Base-by-base conservation (phyloP, 805 yeast genomes). In the Jamesozyma lodderae region DNA sequence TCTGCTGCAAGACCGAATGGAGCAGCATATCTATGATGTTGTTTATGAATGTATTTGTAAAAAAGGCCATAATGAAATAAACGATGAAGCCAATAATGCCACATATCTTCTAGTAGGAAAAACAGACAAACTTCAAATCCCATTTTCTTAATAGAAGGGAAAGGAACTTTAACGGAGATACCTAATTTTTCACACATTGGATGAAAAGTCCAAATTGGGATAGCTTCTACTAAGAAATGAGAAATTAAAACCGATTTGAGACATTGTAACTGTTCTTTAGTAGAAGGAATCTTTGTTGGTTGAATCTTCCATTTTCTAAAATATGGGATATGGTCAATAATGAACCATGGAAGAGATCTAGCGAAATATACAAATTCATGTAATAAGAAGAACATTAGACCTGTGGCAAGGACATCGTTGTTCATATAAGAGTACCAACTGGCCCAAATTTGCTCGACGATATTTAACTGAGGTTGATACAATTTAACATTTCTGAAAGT, bases 1-100 rank as follows among this genome's bases (percentile, higher is more conserved):
- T 87, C 96, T 29, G 96, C 96, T 42, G 96, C 79, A 42, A 87
- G 67, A 16, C 96, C 96, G 56, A 87, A 87, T 16, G 96, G 96
- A 27, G 96, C 95, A 15, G 95, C 94, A 59, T 86, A 87, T 60
- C 85, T 79, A 66, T 87, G 96, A 64, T 87, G 96, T 68, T 85
- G 94, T 67, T 87, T 87, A 69, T 87, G 96, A 49, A 87, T 82
- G 60, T 78, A 73, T 66, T 81, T 84, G 73, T 87, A 87, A 58
- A 88, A 81, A 40, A 75, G 70, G 33, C 90, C 92, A 56, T 75
- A 73, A 62, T 87, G 96, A 57, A 87, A 75, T 14, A 77, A 72
- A 51, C 96, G 77, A 64, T 87, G 96, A 59, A 80, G 77, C 79
- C 87, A 81, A 69, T 87, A 87, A 63, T 87, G 96, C 96, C 96